phyloP scores from a whole-genome alignment of 176 grass and related monocot genomes.

The Stipa capillata region DNA sequence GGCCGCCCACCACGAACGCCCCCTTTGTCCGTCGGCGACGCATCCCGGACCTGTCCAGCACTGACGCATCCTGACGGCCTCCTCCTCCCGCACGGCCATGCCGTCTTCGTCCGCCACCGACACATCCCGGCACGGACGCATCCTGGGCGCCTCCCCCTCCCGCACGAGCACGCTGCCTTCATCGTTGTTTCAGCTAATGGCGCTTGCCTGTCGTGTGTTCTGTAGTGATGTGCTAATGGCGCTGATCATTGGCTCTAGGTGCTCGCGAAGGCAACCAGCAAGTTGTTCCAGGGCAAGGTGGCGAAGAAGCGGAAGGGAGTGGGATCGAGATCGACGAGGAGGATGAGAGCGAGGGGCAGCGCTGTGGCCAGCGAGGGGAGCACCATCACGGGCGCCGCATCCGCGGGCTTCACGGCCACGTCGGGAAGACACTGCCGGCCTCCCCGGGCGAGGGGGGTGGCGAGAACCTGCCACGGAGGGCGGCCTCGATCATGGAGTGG shows the following conservation, averaged over 20 bases:
- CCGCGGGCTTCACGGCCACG: too few species aligned
- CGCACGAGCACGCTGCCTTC: too few species aligned
- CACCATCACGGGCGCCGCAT: too few species aligned
- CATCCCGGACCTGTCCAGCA: too few species aligned
- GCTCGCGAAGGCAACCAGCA: constrained; percentile 11
- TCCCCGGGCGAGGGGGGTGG: background rate
- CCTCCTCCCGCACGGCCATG: too few species aligned
- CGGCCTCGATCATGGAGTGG: constrained; percentile 20
- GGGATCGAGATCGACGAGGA: constrained; percentile 17
- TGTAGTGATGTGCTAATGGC: background rate
- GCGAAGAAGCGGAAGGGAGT: constrained; percentile 30
- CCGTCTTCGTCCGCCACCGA: too few species aligned
- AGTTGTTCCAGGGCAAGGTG: background rate
- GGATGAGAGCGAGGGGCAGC: constrained; percentile 4
- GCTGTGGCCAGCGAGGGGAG: constrained; percentile 16
- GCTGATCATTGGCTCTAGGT: constrained; percentile 12
- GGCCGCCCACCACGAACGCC: too few species aligned
- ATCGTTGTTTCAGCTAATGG: too few species aligned
- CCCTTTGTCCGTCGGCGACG: too few species aligned
- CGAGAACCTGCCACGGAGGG: background rate
- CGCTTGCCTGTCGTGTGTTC: background rate
- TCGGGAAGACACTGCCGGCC: constrained; percentile 5
- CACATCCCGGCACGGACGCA: too few species aligned
- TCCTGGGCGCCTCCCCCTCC: too few species aligned
- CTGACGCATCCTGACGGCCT: too few species aligned